Evolutionary conservation across 1,139 yeast genomes (phyloP).

Genomic region (Yamadazyma membranifaciens): DNA sequence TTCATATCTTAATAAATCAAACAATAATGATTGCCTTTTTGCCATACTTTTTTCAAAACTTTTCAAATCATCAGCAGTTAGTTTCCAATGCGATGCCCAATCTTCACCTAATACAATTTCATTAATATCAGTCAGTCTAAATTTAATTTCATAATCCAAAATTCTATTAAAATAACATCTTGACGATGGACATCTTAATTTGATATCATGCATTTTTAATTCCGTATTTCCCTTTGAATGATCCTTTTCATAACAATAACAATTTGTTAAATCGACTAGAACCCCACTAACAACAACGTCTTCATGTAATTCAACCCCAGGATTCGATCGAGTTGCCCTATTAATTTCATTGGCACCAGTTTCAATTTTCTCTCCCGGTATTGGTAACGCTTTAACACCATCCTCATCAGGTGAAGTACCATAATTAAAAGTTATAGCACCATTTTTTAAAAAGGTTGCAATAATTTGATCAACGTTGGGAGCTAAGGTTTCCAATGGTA

Average conservation of each 20-base stretch:
- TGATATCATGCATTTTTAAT: conserved; percentile 9
- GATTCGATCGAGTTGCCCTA: conserved; percentile 16
- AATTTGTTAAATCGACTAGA: conserved; percentile 34
- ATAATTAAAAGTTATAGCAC: conserved; percentile 37
- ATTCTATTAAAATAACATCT: conserved; percentile 36
- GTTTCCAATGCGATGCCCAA: conserved; percentile 78
- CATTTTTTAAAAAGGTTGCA: conserved; percentile 40
- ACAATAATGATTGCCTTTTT: conserved; percentile 72
- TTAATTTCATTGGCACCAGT: conserved; percentile 4
- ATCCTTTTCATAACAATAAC: conserved; percentile 34
- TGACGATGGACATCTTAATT: conserved; percentile 37
- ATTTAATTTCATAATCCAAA: conserved; percentile 34
- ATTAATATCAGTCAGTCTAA: conserved; percentile 35
- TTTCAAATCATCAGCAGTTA: conserved; percentile 55
- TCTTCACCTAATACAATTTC: conserved; percentile 47
- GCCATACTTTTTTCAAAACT: conserved; percentile 55
- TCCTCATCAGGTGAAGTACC: conserved; percentile 17
- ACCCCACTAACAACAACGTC: conserved; percentile 32
- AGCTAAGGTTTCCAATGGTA: conserved; percentile 57
- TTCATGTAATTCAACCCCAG: conserved; percentile 25
- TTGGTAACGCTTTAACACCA: conserved; percentile 16
- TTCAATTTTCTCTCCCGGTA: conserved; percentile 7
- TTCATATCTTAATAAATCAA: conserved; percentile 73
- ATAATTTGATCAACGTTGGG: conserved; percentile 54
- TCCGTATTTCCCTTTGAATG: conserved; percentile 17